Percentiles rank a stretch among this genome's conserved stretches.
phyloP scores from a whole-genome alignment of 2,329 filamentous ascomycete species.

The Nothophoma quercina region DNA sequence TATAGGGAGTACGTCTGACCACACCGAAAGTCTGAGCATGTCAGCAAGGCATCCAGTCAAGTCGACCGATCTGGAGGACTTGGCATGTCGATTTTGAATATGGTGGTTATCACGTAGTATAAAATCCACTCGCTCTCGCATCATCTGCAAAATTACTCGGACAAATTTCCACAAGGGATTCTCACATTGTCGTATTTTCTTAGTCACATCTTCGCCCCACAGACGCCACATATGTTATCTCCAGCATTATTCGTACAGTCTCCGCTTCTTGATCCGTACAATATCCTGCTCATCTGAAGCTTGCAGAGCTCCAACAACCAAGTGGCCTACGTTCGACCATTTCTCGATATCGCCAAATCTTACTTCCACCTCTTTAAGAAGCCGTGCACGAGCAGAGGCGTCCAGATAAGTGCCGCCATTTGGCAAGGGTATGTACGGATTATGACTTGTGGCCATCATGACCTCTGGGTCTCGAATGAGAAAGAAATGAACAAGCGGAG shows the following conservation, averaged over 20 bases:
- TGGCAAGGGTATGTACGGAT: not conserved
- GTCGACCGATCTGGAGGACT: not conserved
- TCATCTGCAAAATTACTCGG: too few species aligned
- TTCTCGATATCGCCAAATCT: not conserved
- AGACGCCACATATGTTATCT: not conserved
- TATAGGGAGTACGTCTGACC: not conserved
- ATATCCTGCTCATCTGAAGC: not conserved
- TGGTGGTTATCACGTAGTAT: not conserved
- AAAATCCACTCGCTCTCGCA: too few species aligned
- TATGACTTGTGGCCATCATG: conserved; percentile 13
- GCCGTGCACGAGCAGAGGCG: not conserved
- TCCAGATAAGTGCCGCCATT: conserved; percentile 1
- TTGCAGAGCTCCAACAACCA: not conserved
- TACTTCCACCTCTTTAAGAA: not conserved
- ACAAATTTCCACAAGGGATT: too few species aligned
- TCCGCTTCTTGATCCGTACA: not conserved
- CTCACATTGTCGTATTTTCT: too few species aligned
- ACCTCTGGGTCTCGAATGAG: conserved; percentile 5
- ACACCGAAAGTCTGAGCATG: not conserved
- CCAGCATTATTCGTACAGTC: not conserved
- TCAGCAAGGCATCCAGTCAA: conserved; percentile 9
- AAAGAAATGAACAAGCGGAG: not conserved
- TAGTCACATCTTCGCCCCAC: too few species aligned
- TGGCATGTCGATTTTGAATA: not conserved
- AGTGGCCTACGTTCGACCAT: not conserved